A percentile compares a stretch with the other conserved stretches of the same genome.
Conservation (phyloP, 768 basidiomycete species). For the Boletus insuetus region DNA sequence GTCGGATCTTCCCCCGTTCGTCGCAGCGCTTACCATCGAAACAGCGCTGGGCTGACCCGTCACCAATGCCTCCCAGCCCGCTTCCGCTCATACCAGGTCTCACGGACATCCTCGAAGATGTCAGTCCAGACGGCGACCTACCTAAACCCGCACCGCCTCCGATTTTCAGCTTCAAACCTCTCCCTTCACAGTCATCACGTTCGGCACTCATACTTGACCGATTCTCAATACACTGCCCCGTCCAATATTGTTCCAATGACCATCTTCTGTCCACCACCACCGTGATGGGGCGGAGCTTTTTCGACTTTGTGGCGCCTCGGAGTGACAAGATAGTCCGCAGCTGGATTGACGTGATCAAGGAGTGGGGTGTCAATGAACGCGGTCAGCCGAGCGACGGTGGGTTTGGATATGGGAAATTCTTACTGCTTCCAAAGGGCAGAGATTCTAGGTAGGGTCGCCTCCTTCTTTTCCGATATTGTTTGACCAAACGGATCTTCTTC, state of each 20-base stretch:
- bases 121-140: conserved; percentile 1
- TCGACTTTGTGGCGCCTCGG: conserved; percentile 64
- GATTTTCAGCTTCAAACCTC: conserved; percentile 53
- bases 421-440: conserved; percentile 52
- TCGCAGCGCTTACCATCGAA: conserved; percentile 5
- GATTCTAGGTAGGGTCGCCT: conserved; percentile 46
- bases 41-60: conserved; percentile 70
- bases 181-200: conserved; percentile 68
- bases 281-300: conserved; percentile 66
- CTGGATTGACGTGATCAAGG: conserved; percentile 77
- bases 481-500: neutral
- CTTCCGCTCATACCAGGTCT: conserved; percentile 29
- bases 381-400: conserved; percentile 83
- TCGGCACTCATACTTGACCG: conserved; percentile 82
- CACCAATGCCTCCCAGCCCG: conserved; percentile 56
- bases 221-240: conserved; percentile 62
- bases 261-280: conserved; percentile 57
- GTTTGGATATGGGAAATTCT: conserved; percentile 78
- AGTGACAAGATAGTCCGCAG: conserved; percentile 66
- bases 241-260: conserved; percentile 75
- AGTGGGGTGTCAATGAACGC: conserved; percentile 81
- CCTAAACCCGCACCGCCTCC: conserved; percentile 7
- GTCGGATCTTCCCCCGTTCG: conserved; percentile 6
- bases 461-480: neutral
- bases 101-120: conserved; percentile 12